A percentile compares a stretch with the other conserved stretches of the same genome.
These are phyloP conservation scores for Colletotrichum sp. DNA, from an alignment of 2,329 filamentous ascomycete species.

Conservation along the genomic window DNA sequence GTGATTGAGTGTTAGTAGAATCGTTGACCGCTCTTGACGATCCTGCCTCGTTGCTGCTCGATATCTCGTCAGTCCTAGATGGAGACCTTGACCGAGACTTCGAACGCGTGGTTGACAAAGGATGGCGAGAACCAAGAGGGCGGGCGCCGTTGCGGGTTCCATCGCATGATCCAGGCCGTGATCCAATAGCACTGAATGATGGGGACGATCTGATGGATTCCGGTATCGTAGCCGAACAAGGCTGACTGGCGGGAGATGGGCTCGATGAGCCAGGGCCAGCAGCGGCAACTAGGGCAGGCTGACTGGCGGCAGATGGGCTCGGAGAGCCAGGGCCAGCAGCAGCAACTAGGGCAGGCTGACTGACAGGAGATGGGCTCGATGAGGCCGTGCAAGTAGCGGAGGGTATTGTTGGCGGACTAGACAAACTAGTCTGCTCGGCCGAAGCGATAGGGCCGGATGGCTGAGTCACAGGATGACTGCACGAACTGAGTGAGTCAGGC, in stretches of 20 bases:
- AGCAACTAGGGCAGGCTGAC: too few relatives aligned
- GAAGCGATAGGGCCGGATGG: not conserved
- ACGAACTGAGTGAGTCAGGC: not conserved
- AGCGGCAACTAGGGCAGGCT: too few relatives aligned
- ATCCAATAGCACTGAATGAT: not conserved
- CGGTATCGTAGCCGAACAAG: not conserved
- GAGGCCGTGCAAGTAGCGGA: not conserved
- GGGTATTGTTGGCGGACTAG: not conserved
- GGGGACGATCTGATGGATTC: not conserved
- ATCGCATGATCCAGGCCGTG: not conserved
- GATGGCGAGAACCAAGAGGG: not conserved
- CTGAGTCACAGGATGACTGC: not conserved
- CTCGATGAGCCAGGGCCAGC: too few relatives aligned
- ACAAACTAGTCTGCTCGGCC: not conserved
- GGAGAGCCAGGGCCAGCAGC: too few relatives aligned
- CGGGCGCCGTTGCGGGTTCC: not conserved
- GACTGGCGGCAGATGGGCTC: too few relatives aligned
- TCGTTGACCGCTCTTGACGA: not conserved
- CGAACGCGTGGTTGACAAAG: not conserved
- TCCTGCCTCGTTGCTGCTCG: not conserved
- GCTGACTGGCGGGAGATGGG: too few relatives aligned
- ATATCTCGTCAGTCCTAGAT: not conserved
- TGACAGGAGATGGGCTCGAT: not conserved
- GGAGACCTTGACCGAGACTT: not conserved
- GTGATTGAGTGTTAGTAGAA: not conserved